Base-by-base conservation (phyloP, 169 alveolate genomes). In the Eimeria maxima region DNA sequence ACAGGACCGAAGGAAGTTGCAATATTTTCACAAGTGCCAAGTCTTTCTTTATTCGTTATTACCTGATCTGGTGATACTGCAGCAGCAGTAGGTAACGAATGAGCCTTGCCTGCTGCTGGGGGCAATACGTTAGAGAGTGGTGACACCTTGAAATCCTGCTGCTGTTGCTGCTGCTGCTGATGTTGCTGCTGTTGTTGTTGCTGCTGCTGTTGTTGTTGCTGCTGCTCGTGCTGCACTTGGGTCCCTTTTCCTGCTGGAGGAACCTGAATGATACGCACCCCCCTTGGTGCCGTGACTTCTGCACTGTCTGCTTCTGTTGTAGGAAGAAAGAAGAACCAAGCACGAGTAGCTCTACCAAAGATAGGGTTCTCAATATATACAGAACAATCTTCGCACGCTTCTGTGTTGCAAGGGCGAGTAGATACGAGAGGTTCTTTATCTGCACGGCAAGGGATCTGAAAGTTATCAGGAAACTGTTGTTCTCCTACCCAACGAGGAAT, bases 401-500 rank as follows among this genome's bases (percentile, higher is more conserved):
- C 74, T 33, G 93, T 93, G 96, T 93, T 93, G 87, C 96, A 93
- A 11, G 74, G 69, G 53, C 67, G 50, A 14, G 87, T 73, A 27
- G 83, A 80, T 33, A 93, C 96, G 16, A 93, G 92, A 24, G 96
- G 96, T 45, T 93, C 96, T 18, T 57, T 80, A 29, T 93, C 96
- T 29, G 96, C 96, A 5, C 87, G n/a, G 42, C 96, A 93, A 33
- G 96, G 96, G 1, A 67, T 78, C 63, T 93, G 96, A 71, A 93
- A 93, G 42, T 86, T 69, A 29, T 93, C 78, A 8, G 96, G 96
- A 78, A 93, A 93, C n/a, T 93, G 93, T 78, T 60, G 53, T 63
- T 93, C 96, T 33, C 96, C 96, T 38, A 93, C 44, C 96, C 96
- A 93, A 16, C 96, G 87, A 2, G 96, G 96, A 38, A 93, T 93